Conservation (phyloP, 164 flowering plant species). For the Berberis thunbergii region DNA sequence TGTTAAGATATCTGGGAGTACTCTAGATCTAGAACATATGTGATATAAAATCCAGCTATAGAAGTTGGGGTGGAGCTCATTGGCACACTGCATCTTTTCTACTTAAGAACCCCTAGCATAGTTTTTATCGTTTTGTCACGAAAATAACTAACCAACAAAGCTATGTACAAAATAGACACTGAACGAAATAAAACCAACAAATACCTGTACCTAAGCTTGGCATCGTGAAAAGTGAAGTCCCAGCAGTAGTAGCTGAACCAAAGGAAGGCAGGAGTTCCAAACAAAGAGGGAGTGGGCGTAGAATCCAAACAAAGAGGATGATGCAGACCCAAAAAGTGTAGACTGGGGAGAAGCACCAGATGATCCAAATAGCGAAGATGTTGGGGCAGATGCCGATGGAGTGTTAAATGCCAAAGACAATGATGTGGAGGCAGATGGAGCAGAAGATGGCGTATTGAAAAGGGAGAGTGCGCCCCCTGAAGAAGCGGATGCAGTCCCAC, state of each 20-base stretch:
- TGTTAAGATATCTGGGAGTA: background rate
- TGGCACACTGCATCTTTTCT: no score
- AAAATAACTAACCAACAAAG: background rate
- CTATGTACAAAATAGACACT: background rate
- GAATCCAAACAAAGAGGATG: slow-evolving; percentile 50
- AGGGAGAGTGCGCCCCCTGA: slow-evolving; percentile 60
- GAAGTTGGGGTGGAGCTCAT: no score
- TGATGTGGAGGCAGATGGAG: slow-evolving; percentile 32
- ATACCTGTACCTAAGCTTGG: slow-evolving; percentile 52
- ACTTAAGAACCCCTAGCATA: no score
- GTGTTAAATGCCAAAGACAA: slow-evolving; percentile 52
- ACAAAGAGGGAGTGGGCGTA: slow-evolving; percentile 47
- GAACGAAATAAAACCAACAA: background rate
- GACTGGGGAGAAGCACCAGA: slow-evolving; percentile 53
- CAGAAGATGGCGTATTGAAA: slow-evolving; percentile 48
- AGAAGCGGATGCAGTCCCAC: slow-evolving; percentile 38
- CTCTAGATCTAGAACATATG: no score
- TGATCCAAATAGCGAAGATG: slow-evolving; percentile 44
- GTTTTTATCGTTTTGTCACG: background rate
- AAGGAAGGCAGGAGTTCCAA: slow-evolving; percentile 42
- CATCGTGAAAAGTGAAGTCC: slow-evolving; percentile 20
- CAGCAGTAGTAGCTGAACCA: slow-evolving; percentile 31
- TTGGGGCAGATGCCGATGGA: slow-evolving; percentile 46
- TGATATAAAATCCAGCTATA: no score
- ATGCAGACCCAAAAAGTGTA: slow-evolving; percentile 43